Evolutionary conservation across 164 flowering plant genomes (phyloP), one percentile per base, ranked within the genome.

Genomic region (Hamamelis virginiana): DNA sequence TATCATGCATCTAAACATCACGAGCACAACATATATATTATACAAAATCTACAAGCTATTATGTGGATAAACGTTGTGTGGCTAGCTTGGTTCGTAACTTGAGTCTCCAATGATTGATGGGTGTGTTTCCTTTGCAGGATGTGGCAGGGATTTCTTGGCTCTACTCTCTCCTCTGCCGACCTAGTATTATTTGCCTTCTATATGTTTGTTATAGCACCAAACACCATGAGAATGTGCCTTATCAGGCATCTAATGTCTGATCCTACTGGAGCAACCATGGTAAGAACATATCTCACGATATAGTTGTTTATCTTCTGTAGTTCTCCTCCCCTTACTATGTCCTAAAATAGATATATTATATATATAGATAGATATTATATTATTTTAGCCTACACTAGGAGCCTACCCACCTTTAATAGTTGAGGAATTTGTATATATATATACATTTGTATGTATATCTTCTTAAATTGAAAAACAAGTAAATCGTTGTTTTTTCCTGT

Each of bases 131-230:
- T 56, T 64, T 78, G 80, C 93, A 95, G 99, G 98, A 92, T 95
- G 97, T 90, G 94, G 92, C 80, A 80, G 64, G 99, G 99, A 62
- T 95, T 95, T 66, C 92, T 95, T 18, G 99, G 97, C 6, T 95
- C 99, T 3, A 83, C 84, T 44, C 86, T 95, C 21, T 90, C 99
- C 18, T 92, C 97, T 1, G 82, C 71, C 0, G 96, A 95, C 67
- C 96, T 95, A 15, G 58, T 88, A 61, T 63, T 88, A 55, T 95
- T 95, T 80, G 86, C 99, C 41, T 78, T 95, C 55, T 95, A 95
- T 70, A 92, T 95, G 99, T 92, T 95, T 76, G 79, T 84, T 55
- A 84, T 91, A 60, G 97, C 99, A 21, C 98, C 97, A 45, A 87
- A 89, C 69, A 78, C 82, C 63, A 65, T 92, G 93, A 84, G 97